Evolutionary conservation across 129 eudicot genomes (phyloP).

Genomic region (Flaveria linearis): DNA sequence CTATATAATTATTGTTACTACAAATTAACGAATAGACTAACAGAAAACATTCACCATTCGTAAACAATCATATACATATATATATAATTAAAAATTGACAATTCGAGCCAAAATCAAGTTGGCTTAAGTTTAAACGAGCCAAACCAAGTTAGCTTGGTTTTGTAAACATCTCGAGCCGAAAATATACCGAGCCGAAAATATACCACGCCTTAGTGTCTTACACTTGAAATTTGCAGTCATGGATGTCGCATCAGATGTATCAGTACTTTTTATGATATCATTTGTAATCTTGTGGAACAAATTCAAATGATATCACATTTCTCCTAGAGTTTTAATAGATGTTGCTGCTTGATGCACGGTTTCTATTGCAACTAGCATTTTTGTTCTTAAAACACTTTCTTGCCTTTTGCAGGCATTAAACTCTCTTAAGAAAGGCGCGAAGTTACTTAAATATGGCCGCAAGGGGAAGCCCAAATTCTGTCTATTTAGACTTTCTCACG

Average conservation of each 20-base stretch:
- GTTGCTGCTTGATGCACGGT: slow-evolving; percentile 19
- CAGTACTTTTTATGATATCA: not conserved
- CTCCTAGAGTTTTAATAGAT: not conserved
- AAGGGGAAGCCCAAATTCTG: slow-evolving; percentile 90
- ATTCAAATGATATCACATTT: not conserved
- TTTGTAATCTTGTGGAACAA: not conserved
- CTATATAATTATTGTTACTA: too few relatives aligned
- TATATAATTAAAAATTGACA: too few relatives aligned
- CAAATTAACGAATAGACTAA: too few relatives aligned
- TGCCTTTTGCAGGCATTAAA: slow-evolving; percentile 62
- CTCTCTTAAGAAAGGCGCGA: slow-evolving; percentile 91
- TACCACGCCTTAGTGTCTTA: too few relatives aligned
- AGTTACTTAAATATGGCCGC: slow-evolving; percentile 93
- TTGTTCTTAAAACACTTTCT: slow-evolving; percentile 17
- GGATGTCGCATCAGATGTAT: not conserved
- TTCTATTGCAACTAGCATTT: slow-evolving; percentile 13
- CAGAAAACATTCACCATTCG: too few relatives aligned
- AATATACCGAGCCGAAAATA: too few relatives aligned
- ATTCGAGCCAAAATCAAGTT: too few relatives aligned
- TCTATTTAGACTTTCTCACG: slow-evolving; percentile 86
- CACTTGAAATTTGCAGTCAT: too few relatives aligned
- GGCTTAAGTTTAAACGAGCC: too few relatives aligned
- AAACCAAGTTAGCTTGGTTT: too few relatives aligned
- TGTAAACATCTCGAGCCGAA: too few relatives aligned
- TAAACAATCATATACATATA: too few relatives aligned